Evolutionary conservation across 495 filamentous ascomycete species (phyloP).

Genomic region (Hypoxylon rickii): DNA sequence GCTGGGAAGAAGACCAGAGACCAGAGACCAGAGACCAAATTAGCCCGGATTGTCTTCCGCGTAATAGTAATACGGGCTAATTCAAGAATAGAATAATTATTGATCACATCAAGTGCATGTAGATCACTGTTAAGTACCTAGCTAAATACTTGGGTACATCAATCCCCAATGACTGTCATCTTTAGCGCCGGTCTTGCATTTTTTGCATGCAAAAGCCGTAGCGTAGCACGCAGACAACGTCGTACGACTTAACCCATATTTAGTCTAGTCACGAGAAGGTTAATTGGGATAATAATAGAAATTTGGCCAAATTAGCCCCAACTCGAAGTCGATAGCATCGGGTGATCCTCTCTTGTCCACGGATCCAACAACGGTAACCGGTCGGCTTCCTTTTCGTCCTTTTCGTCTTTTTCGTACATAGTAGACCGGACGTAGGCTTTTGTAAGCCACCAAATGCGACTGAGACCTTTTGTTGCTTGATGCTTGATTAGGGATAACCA

Average conservation of each 20-base stretch:
- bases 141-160: too few species aligned
- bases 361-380: too few species aligned
- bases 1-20: too few species aligned
- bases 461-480: too few species aligned
- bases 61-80: constrained; percentile 33
- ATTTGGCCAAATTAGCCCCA: constrained; percentile 36
- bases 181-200: constrained; percentile 35
- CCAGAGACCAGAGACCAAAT: constrained; percentile 30
- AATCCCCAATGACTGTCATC: constrained; percentile 17
- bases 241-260: constrained; percentile 31
- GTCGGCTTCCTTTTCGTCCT: too few species aligned
- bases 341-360: constrained; percentile 26
- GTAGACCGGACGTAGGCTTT: too few species aligned
- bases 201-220: constrained; percentile 25
- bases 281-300: constrained; percentile 39
- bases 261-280: constrained; percentile 8
- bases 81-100: constrained; percentile 42
- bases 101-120: too few species aligned
- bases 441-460: too few species aligned
- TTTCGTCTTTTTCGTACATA: too few species aligned
- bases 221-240: too few species aligned
- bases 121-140: too few species aligned
- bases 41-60: constrained; percentile 19
- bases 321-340: constrained; percentile 17
- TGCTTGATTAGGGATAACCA: too few species aligned